Evolutionary conservation across 257 asterid genomes (phyloP).

Genomic region (Lantana camara): DNA sequence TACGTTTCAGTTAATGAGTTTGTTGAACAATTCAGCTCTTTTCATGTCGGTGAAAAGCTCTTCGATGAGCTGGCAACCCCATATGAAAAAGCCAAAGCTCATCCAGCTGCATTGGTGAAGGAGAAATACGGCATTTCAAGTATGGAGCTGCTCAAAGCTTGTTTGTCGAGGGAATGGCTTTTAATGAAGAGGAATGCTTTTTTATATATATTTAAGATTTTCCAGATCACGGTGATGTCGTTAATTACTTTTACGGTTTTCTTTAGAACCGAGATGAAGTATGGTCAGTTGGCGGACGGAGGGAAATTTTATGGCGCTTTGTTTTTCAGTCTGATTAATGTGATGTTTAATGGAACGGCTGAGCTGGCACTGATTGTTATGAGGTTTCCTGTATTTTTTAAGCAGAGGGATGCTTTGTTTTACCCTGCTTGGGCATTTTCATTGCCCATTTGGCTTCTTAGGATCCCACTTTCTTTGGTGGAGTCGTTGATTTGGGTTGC

Average conservation of each 20-base stretch:
- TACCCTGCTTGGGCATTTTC: slow-evolving; percentile 98
- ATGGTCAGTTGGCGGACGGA: slow-evolving; percentile 70
- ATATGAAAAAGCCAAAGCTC: slow-evolving; percentile 63
- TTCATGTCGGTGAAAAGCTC: slow-evolving; percentile 68
- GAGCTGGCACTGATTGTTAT: slow-evolving; percentile 76
- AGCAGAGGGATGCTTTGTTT: slow-evolving; percentile 84
- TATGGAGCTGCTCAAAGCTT: slow-evolving; percentile 74
- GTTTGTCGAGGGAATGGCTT: slow-evolving; percentile 88
- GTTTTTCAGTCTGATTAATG: slow-evolving; percentile 77
- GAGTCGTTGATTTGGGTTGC: slow-evolving; percentile 85
- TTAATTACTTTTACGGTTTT: slow-evolving; percentile 83
- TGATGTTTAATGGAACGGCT: slow-evolving; percentile 91
- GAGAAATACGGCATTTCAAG: slow-evolving; percentile 84
- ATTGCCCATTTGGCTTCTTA: slow-evolving; percentile 84
- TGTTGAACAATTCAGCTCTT: slow-evolving; percentile 60
- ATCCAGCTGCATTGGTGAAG: slow-evolving; percentile 95
- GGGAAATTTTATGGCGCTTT: slow-evolving; percentile 81
- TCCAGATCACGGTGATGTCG: slow-evolving; percentile 92
- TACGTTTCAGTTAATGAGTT: slow-evolving; percentile 69
- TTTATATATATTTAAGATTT: slow-evolving; percentile 79
- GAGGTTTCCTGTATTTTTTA: slow-evolving; percentile 89
- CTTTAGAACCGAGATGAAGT: slow-evolving; percentile 82
- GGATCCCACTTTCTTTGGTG: slow-evolving; percentile 79
- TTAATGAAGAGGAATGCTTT: slow-evolving; percentile 81
- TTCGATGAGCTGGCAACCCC: slow-evolving; percentile 73